Evolutionary conservation across 257 asterid species (phyloP).

Genomic region (Fraxinus quadrangulata): DNA sequence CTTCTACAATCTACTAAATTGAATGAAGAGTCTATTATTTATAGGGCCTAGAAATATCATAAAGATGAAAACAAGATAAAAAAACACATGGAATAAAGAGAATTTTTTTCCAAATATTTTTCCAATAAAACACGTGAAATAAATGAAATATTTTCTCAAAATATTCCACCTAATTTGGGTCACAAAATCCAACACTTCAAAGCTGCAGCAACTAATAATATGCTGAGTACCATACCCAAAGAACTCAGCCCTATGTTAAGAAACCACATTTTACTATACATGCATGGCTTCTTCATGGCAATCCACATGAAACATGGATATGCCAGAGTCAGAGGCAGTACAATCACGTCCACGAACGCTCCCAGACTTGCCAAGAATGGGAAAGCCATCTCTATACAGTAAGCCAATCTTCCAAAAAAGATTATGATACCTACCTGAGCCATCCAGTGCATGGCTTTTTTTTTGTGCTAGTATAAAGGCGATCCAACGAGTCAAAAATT

Average conservation of each 20-base stretch:
- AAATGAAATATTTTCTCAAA: too few relatives aligned
- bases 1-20: too few relatives aligned
- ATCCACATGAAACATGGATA: slow-evolving; percentile 82
- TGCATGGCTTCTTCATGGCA: slow-evolving; percentile 49
- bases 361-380: slow-evolving; percentile 64
- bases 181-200: too few relatives aligned
- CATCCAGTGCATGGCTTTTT: slow-evolving; percentile 54
- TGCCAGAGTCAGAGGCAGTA: slow-evolving; percentile 51
- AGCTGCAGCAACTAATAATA: slow-evolving; percentile 34
- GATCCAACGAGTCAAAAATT: slow-evolving; percentile 59
- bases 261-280: slow-evolving; percentile 43
- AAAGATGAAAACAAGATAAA: too few relatives aligned
- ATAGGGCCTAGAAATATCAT: too few relatives aligned
- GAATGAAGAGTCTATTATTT: too few relatives aligned
- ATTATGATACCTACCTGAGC: slow-evolving; percentile 46
- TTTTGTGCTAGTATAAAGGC: slow-evolving; percentile 44
- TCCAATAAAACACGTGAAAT: too few relatives aligned
- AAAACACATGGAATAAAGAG: too few relatives aligned
- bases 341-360: slow-evolving; percentile 47
- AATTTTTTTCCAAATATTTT: too few relatives aligned
- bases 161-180: too few relatives aligned
- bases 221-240: slow-evolving; percentile 38
- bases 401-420: slow-evolving; percentile 55
- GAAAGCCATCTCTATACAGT: slow-evolving; percentile 52
- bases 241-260: slow-evolving; percentile 52